These are phyloP conservation scores for Stachybotrys echinatus DNA, from an alignment of 2,329 filamentous ascomycete genomes.

Conservation along the genomic window DNA sequence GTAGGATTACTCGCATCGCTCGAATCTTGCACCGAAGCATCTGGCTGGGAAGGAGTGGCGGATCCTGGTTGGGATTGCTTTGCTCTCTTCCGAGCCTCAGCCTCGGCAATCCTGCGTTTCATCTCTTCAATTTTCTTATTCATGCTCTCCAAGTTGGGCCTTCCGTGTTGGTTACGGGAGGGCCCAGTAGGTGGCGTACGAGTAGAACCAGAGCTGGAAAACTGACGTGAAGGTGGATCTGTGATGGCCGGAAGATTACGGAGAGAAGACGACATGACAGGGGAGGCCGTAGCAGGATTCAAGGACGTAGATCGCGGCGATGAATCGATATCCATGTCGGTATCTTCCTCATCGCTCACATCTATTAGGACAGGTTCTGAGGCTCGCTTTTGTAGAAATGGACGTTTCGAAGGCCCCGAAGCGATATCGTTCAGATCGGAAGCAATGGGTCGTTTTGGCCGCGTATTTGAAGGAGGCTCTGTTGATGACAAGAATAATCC, in stretches of 20 bases:
- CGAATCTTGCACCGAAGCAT: not conserved
- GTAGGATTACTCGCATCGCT: not conserved
- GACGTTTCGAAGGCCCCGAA: conserved; percentile 45
- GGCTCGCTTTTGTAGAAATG: conserved; percentile 53
- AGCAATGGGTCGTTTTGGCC: conserved; percentile 48
- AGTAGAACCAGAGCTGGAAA: conserved; percentile 32
- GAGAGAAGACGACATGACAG: conserved; percentile 30
- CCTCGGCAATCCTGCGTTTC: conserved; percentile 53
- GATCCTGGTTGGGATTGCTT: conserved; percentile 27
- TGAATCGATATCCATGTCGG: conserved; percentile 63
- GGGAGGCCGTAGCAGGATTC: conserved; percentile 21
- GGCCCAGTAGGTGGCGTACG: conserved; percentile 32
- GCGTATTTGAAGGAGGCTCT: conserved; percentile 10
- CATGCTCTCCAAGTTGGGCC: conserved; percentile 42
- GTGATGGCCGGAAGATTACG: conserved; percentile 36
- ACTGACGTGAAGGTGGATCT: conserved; percentile 29
- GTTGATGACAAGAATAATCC: conserved; percentile 29
- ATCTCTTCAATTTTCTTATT: conserved; percentile 56
- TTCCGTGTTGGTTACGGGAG: conserved; percentile 25
- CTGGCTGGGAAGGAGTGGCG: conserved; percentile 18
- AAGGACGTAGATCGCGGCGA: conserved; percentile 34
- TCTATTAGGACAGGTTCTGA: conserved; percentile 72
- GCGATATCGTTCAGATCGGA: conserved; percentile 63
- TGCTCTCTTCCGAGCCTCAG: conserved; percentile 49
- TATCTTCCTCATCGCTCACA: conserved; percentile 69